phyloP scores from a whole-genome alignment of 306 rosid genomes.

The Astragalus glycyphyllos region DNA sequence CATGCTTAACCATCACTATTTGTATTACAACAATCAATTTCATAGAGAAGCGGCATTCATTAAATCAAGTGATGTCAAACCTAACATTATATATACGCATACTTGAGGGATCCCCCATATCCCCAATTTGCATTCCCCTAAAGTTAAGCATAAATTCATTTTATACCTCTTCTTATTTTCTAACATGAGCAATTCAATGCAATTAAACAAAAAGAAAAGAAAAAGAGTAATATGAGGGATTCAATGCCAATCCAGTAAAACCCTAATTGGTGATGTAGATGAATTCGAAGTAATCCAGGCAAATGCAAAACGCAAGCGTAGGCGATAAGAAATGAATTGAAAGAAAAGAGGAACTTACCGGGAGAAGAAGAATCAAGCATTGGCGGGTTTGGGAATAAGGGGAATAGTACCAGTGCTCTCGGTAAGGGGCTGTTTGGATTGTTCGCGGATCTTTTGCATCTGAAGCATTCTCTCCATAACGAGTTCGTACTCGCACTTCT shows the following conservation, averaged over 20 bases:
- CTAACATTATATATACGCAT: slow-evolving; percentile 14
- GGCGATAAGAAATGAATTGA: neutral
- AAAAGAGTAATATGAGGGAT: neutral
- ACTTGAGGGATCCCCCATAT: neutral
- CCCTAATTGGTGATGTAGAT: neutral
- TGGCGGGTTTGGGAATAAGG: slow-evolving; percentile 83
- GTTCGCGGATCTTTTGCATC: slow-evolving; percentile 92
- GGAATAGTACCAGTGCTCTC: slow-evolving; percentile 46
- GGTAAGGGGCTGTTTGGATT: slow-evolving; percentile 49
- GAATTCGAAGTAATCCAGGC: neutral
- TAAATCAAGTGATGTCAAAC: neutral
- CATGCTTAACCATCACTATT: neutral
- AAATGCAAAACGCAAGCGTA: slow-evolving; percentile 24
- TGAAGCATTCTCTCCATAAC: slow-evolving; percentile 93
- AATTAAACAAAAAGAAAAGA: neutral
- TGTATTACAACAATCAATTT: neutral
- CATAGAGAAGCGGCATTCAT: neutral
- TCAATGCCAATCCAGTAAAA: neutral
- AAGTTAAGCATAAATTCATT: too few relatives aligned
- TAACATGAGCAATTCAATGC: neutral
- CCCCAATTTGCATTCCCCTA: slow-evolving; percentile 1
- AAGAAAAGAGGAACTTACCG: slow-evolving; percentile 9
- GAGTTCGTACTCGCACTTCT: slow-evolving; percentile 93
- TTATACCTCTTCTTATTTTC: too few relatives aligned
- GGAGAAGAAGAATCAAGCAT: slow-evolving; percentile 49